These are phyloP conservation scores for Apium graveolens DNA, from an alignment of 129 eudicot genomes.

Conservation along the genomic window DNA sequence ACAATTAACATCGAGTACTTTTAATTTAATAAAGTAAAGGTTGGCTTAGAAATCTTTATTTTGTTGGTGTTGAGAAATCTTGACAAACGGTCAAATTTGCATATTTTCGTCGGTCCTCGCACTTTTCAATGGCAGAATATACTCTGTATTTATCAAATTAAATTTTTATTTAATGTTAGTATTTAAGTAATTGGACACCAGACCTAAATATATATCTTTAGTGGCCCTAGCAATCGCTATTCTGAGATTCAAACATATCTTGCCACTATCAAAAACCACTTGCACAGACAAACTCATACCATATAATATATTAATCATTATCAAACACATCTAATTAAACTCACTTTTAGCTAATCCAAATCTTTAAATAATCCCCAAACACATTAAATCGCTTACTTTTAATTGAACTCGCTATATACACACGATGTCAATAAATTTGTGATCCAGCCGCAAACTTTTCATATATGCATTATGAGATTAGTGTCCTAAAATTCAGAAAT, in stretches of 20 bases:
- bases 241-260: background rate
- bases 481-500: too few species aligned
- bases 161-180: background rate
- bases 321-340: background rate
- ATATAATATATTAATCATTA: background rate
- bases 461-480: too few species aligned
- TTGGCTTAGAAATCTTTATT: too few species aligned
- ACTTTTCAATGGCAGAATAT: background rate
- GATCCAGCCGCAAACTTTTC: too few species aligned
- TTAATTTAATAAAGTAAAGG: too few species aligned
- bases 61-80: too few species aligned
- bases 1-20: too few species aligned
- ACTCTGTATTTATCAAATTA: too few species aligned
- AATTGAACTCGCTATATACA: background rate
- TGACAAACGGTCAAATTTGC: too few species aligned
- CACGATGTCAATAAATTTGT: too few species aligned
- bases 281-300: background rate
- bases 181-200: background rate
- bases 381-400: too few species aligned
- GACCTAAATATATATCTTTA: background rate
- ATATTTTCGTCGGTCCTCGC: background rate
- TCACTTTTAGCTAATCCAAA: background rate
- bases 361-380: background rate
- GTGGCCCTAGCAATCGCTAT: background rate
- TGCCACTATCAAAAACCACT: background rate